phyloP scores from a whole-genome alignment of 768 basidiomycete species.

The Suillus variegatus region DNA sequence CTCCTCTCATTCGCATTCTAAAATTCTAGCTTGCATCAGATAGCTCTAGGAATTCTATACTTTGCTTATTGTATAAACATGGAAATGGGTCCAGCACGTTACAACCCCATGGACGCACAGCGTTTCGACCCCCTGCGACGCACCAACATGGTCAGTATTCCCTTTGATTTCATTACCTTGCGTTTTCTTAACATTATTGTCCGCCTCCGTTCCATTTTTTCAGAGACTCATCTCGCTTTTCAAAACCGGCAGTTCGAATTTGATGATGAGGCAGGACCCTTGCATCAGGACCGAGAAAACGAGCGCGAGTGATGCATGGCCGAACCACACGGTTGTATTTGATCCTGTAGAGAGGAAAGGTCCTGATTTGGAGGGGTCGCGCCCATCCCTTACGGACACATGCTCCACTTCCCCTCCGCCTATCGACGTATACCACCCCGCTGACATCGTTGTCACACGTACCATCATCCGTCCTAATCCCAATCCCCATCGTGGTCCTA shows the following conservation, averaged over 20 bases:
- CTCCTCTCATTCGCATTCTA: background rate
- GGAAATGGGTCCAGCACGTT: constrained; percentile 11
- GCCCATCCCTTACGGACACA: background rate
- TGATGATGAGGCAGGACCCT: constrained; percentile 30
- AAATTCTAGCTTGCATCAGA: background rate
- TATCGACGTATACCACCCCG: constrained; percentile 28
- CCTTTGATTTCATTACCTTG: background rate
- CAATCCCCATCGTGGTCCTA: background rate
- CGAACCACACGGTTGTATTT: constrained; percentile 33
- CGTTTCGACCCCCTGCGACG: background rate
- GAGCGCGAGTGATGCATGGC: constrained; percentile 18
- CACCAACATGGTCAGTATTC: constrained; percentile 21
- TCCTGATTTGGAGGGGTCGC: background rate
- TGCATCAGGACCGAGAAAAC: constrained; percentile 15
- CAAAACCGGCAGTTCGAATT: constrained; percentile 12
- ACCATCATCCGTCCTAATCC: constrained; percentile 37
- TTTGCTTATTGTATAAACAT: background rate
- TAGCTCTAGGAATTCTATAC: background rate
- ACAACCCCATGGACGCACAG: background rate
- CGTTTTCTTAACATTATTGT: constrained; percentile 17
- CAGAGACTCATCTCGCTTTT: constrained; percentile 20
- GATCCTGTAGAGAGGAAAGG: constrained; percentile 20
- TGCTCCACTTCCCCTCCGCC: constrained; percentile 5
- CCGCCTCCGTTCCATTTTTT: constrained; percentile 15
- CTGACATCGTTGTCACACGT: constrained; percentile 34